A percentile compares a stretch with the other conserved stretches of the same genome.
These are phyloP conservation scores for Agrocybe chaxingu DNA, from an alignment of 768 basidiomycete species.

Conservation along the genomic window DNA sequence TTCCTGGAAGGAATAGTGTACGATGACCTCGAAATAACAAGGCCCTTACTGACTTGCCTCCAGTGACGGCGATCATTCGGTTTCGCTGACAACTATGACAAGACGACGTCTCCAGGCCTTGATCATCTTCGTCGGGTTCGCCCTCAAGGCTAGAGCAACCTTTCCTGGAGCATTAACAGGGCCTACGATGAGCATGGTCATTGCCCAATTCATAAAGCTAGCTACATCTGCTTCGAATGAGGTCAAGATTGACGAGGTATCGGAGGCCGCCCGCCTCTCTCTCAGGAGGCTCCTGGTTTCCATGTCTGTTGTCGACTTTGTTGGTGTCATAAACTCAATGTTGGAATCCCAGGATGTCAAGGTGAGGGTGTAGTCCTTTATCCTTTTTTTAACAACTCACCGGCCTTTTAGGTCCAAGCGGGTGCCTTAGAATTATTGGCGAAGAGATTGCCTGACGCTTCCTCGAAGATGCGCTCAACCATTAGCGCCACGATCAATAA, in stretches of 20 bases:
- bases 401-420: slow-evolving; percentile 46
- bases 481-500: slow-evolving; percentile 47
- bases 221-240: slow-evolving; percentile 32
- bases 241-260: slow-evolving; percentile 40
- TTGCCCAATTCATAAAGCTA: slow-evolving; percentile 48
- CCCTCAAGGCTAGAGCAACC: slow-evolving; percentile 35
- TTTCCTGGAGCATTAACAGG: slow-evolving; percentile 13
- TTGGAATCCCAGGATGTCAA: slow-evolving; percentile 47
- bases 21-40: slow-evolving; percentile 15
- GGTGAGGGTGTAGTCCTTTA: slow-evolving; percentile 34
- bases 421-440: slow-evolving; percentile 71
- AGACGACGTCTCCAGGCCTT: slow-evolving; percentile 68
- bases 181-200: slow-evolving; percentile 35
- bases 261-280: slow-evolving; percentile 43
- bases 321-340: slow-evolving; percentile 53
- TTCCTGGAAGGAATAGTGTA: slow-evolving; percentile 62
- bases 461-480: slow-evolving; percentile 50
- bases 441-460: slow-evolving; percentile 61
- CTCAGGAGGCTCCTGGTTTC: slow-evolving; percentile 54
- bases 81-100: slow-evolving; percentile 37
- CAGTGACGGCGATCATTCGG: slow-evolving; percentile 61
- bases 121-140: slow-evolving; percentile 57
- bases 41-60: not conserved
- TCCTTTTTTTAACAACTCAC: slow-evolving; percentile 1
- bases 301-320: slow-evolving; percentile 72